These are phyloP conservation scores for Talaromyces sp. DNA, from an alignment of 2,329 filamentous ascomycete species.

Conservation along the genomic window DNA sequence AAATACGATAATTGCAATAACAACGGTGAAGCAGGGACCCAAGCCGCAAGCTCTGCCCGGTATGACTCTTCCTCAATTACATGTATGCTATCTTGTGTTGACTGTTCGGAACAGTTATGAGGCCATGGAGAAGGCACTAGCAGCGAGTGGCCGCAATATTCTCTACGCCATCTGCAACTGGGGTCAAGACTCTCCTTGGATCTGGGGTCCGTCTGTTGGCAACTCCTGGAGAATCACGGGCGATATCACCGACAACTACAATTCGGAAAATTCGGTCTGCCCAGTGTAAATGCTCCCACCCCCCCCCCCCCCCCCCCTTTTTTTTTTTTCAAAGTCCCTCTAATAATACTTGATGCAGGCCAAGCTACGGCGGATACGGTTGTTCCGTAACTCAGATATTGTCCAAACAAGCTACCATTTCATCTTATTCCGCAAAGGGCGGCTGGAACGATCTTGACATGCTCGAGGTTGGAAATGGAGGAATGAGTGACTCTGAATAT, in stretches of 20 bases:
- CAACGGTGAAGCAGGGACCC: not conserved
- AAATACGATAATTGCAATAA: slow-evolving; percentile 50
- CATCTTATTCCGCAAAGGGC: not conserved
- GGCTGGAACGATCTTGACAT: slow-evolving; percentile 21
- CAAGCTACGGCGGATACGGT: slow-evolving; percentile 6
- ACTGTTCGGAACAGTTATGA: slow-evolving; percentile 35
- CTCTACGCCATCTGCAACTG: slow-evolving; percentile 52
- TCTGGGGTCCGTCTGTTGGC: slow-evolving; percentile 34
- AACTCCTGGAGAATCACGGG: slow-evolving; percentile 43
- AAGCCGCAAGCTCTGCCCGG: not conserved
- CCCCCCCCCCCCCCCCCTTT: not conserved
- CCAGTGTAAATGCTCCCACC: not conserved
- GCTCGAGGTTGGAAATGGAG: slow-evolving; percentile 19
- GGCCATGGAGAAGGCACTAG: slow-evolving; percentile 51
- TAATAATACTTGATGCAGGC: not conserved
- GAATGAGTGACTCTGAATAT: slow-evolving; percentile 17
- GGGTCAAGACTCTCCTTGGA: slow-evolving; percentile 41
- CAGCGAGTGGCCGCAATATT: slow-evolving; percentile 44
- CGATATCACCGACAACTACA: slow-evolving; percentile 33
- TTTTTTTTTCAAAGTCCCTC: not conserved
- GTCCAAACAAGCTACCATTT: slow-evolving; percentile 6
- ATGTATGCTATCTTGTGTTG: not conserved
- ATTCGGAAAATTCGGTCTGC: not conserved
- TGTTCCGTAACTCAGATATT: slow-evolving; percentile 15
- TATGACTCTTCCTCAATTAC: not conserved